A percentile compares a stretch with the other conserved stretches of the same genome.
Conservation (phyloP, 78 protist genomes). For the Thecamonas trahens region DNA sequence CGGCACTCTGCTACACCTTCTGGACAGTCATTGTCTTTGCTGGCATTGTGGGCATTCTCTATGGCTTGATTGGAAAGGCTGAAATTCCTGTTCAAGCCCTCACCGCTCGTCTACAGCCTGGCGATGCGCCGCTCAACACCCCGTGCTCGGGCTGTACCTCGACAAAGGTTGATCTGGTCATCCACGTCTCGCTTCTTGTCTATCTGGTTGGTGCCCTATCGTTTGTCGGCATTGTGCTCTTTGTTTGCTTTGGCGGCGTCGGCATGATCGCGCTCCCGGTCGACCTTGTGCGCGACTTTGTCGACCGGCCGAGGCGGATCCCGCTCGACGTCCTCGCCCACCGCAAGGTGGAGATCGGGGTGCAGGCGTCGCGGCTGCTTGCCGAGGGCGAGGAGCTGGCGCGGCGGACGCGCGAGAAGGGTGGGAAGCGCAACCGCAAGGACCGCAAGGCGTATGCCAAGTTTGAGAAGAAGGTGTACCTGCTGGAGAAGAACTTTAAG, state of each 20-base stretch:
- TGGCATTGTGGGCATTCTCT: background rate
- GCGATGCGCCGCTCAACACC: background rate
- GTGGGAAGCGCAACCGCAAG: background rate
- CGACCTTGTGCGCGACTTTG: conserved; percentile 21
- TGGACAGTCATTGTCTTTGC: background rate
- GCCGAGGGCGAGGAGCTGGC: conserved; percentile 5
- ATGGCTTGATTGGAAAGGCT: conserved; percentile 18
- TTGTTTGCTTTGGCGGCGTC: conserved; percentile 41
- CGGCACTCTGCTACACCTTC: conserved; percentile 20
- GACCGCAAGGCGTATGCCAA: conserved; percentile 2
- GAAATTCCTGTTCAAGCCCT: conserved; percentile 6
- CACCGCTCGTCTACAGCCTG: background rate
- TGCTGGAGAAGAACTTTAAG: conserved; percentile 21
- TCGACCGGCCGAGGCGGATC: conserved; percentile 24
- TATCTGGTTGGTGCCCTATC: conserved; percentile 28
- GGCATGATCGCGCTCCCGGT: conserved; percentile 51
- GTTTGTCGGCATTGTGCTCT: conserved; percentile 31
- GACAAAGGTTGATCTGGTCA: background rate
- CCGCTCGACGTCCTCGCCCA: background rate
- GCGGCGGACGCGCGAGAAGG: background rate
- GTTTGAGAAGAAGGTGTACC: conserved; percentile 18
- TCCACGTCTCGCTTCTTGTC: conserved; percentile 24
- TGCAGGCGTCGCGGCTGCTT: conserved; percentile 2
- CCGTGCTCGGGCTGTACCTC: background rate
- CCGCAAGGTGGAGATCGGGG: conserved; percentile 1